Evolutionary conservation across 257 asterid species (phyloP), one percentile per base, ranked within the genome.

Genomic region (Nicotiana benthamiana): DNA sequence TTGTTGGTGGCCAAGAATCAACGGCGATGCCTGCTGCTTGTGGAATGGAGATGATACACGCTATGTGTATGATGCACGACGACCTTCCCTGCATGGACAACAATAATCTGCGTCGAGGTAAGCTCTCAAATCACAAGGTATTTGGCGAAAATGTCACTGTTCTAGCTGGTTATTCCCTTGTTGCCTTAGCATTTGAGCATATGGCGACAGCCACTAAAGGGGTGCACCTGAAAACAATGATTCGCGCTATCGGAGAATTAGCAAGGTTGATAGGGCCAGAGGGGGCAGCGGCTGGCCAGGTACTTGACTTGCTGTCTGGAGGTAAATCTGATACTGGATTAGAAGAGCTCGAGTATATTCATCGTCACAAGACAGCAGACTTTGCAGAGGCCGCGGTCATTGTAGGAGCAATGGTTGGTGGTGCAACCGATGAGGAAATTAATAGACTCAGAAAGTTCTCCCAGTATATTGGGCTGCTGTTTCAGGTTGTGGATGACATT

Each of bases 21-120:
- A 72, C 83, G 2, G 90, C 88, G 36, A 88, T 91, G 89, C 93
- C 95, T 26, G 80, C 90, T 20, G 95, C 95, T 30, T 90, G 93
- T 43, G 96, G 92, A 27, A 84, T 81, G 34, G 93, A 91, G 85
- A 91, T 91, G 93, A 85, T 89, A 24, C 89, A 84, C 27, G 80
- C 95, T 10, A 88, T 88, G 93, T 89, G 93, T 11, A 26, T 91
- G 34, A 91, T 91, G 79, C 96, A 91, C 74, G 96, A 91, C 79
- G 96, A 91, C 75, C 87, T 91, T 34, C 96, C 96, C n/a, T 89
- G 91, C 78, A 90, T 91, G 93, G 96, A 91, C 72, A 87, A 90
- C 75, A 89, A 82, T 80, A 91, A 86, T 75, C n/a, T 91, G 51
- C 88, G 96, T 53, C 79, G 93, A 1, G 92, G 93, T 7, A 88